A percentile compares a stretch with the other conserved stretches of the same genome.
Evolutionary conservation across 2,329 filamentous ascomycete genomes (phyloP).

Genomic region (Neocucurbitaria cava): DNA sequence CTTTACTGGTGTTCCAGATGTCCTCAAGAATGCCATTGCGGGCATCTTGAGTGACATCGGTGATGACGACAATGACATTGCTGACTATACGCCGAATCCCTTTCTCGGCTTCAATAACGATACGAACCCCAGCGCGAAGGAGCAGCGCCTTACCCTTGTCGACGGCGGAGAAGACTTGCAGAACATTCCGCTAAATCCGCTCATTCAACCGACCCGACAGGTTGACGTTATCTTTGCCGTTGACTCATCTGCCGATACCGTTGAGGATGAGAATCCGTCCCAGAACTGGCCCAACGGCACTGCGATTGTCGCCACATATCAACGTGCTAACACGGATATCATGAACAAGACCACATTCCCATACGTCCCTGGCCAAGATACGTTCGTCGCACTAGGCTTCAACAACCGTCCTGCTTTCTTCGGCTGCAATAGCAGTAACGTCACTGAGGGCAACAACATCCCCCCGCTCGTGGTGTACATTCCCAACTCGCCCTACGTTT

Average conservation of each 20-base stretch:
- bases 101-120: constrained; percentile 71
- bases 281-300: constrained; percentile 79
- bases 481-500: constrained; percentile 82
- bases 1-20: constrained; percentile 55
- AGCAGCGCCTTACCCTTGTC: constrained; percentile 69
- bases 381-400: constrained; percentile 77
- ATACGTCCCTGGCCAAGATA: constrained; percentile 73
- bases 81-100: constrained; percentile 76
- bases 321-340: constrained; percentile 64
- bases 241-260: constrained; percentile 77
- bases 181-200: constrained; percentile 79
- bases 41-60: constrained; percentile 64
- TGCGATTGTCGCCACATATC: constrained; percentile 74
- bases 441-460: constrained; percentile 55
- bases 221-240: constrained; percentile 84
- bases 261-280: constrained; percentile 37
- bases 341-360: constrained; percentile 78
- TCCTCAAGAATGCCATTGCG: constrained; percentile 61
- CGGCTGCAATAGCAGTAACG: constrained; percentile 73
- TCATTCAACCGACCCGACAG: constrained; percentile 74
- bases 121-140: constrained; percentile 64
- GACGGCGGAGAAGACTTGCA: constrained; percentile 81
- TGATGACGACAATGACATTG: constrained; percentile 72
- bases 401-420: constrained; percentile 82
- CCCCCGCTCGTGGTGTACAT: constrained; percentile 84